Evolutionary conservation across 306 rosid genomes (phyloP), one percentile per base, ranked within the genome.

Genomic region (Geum urbanum): DNA sequence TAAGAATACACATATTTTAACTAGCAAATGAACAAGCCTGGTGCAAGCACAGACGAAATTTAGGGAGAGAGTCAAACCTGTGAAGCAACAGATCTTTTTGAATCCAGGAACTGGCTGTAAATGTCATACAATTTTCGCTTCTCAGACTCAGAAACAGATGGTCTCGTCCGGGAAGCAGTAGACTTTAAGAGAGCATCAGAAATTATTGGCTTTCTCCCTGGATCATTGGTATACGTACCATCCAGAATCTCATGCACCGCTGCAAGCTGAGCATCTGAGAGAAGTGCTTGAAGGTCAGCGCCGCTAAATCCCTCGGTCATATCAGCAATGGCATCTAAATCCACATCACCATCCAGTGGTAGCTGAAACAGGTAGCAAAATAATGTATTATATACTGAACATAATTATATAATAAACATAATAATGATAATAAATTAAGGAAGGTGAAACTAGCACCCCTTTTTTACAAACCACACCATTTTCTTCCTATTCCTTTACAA

Each of bases 241-340:
- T 76, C 86, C 71, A 94, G 87, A 79, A 90, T 74, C 61, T 90
- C 95, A 72, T 94, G 96, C 70, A 94, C 97, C 50, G 98, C 98
- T 64, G 92, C 96, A 72, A 94, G 97, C 82, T 94, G 97, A 4
- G 96, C 96, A 76, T 94, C 98, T 39, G 97, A 94, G 73, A 94
- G 92, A 54, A 94, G 84, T 69, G 98, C 97, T 82, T 90, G 98
- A 72, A 94, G 97, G 77, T 90, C 98, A 52, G 98, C 98, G 47
- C 97, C 98, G 71, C 97, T 94, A 76, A 84, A 88, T 77, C 98
- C 98, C 80, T 94, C 92, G 1, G 98, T 90, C 85, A 84, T 68
- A 74, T 71, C 68, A 74, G 98, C 96, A 70, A 88, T 67, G 71
- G 95, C 63, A 76, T 71, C 81, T 87, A 94, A 87, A 83, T 90